phyloP scores from a whole-genome alignment of 371 early-diverging fungal genomes.

The Mortierella sp. region DNA sequence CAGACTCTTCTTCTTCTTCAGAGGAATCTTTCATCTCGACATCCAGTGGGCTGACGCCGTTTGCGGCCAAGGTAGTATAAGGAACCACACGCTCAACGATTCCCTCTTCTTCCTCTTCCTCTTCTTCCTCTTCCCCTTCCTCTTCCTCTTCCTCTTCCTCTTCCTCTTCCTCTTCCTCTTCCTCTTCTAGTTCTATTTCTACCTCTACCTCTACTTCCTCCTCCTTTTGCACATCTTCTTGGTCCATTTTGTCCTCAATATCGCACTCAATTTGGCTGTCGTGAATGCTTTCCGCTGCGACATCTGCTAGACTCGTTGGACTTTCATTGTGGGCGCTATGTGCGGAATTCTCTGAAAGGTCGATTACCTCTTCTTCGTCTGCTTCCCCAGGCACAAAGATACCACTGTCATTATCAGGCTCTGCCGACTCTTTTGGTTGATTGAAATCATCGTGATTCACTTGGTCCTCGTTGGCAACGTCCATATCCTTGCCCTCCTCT shows the following conservation, averaged over 20 bases:
- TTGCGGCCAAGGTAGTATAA: constrained; percentile 16
- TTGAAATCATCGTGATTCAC: constrained; percentile 6
- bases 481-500: constrained; percentile 12
- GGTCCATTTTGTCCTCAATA: neutral
- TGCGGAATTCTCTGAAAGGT: neutral
- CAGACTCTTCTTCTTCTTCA: constrained; percentile 12
- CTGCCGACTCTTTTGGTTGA: constrained; percentile 4
- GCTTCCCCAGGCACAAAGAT: neutral
- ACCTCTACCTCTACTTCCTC: neutral
- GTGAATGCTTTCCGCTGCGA: neutral
- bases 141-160: constrained; percentile 14
- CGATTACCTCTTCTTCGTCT: constrained; percentile 8
- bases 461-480: constrained; percentile 6
- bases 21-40: constrained; percentile 38
- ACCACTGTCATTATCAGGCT: neutral
- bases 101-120: constrained; percentile 18
- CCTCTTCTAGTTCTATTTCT: neutral
- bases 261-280: neutral
- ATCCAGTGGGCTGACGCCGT: constrained; percentile 42
- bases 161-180: constrained; percentile 14
- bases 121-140: constrained; percentile 27
- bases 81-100: constrained; percentile 22
- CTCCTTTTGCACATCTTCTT: neutral
- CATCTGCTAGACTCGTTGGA: neutral
- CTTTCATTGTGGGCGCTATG: neutral